Conservation (phyloP, 805 yeast genomes). For the Candida anglica region DNA sequence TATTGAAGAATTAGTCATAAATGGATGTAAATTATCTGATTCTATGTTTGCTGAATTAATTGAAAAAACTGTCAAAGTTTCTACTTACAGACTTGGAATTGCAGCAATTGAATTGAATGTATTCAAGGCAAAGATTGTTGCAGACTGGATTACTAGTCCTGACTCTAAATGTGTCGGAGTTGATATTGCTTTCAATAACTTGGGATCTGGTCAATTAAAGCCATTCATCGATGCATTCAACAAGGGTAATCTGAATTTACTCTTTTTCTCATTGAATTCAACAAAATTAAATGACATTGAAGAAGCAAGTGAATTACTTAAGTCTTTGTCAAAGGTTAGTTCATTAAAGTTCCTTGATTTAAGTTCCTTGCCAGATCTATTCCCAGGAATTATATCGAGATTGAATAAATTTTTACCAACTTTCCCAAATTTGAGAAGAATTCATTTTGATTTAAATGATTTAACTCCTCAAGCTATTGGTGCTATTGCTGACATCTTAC, state of each 20-base stretch:
- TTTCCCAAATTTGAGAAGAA: constrained; percentile 42
- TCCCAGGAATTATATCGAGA: constrained; percentile 46
- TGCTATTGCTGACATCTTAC: constrained; percentile 46
- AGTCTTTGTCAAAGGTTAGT: constrained; percentile 32
- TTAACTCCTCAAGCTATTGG: constrained; percentile 43
- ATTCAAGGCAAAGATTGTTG: constrained; percentile 37
- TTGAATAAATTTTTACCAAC: constrained; percentile 43
- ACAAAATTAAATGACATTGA: constrained; percentile 43
- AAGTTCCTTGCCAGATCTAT: constrained; percentile 48
- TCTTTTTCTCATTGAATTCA: constrained; percentile 51
- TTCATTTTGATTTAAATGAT: constrained; percentile 54
- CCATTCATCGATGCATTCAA: constrained; percentile 44
- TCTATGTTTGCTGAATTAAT: constrained; percentile 38
- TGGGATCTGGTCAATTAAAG: constrained; percentile 41
- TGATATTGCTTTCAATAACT: constrained; percentile 53
- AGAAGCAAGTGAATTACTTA: constrained; percentile 32
- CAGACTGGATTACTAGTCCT: constrained; percentile 45
- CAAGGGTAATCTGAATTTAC: constrained; percentile 29
- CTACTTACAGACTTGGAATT: constrained; percentile 50
- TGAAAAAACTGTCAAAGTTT: constrained; percentile 33
- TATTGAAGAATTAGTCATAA: constrained; percentile 54
- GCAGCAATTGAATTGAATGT: constrained; percentile 48
- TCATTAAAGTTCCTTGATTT: constrained; percentile 49
- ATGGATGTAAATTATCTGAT: constrained; percentile 50
- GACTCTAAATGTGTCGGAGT: constrained; percentile 48